These are phyloP conservation scores for Psophocarpus tetragonolobus DNA, from an alignment of 306 rosid species.

Conservation along the genomic window DNA sequence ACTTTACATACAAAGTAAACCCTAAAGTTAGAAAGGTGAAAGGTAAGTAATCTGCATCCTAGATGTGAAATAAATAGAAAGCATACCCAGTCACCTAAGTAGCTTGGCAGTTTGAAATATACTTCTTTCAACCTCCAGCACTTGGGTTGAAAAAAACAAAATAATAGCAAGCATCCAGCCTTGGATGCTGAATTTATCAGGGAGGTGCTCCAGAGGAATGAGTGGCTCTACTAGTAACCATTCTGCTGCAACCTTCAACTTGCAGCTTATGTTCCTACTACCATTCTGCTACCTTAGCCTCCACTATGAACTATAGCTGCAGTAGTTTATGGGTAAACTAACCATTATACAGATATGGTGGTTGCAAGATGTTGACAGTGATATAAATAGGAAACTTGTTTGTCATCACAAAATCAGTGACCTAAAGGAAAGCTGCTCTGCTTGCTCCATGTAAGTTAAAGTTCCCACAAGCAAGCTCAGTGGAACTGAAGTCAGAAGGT, in stretches of 20 bases:
- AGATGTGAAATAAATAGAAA: background rate
- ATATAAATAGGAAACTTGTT: background rate
- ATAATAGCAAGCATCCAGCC: background rate
- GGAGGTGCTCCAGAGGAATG: background rate
- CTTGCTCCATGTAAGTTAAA: background rate
- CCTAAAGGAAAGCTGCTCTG: background rate
- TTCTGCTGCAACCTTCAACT: background rate
- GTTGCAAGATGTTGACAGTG: background rate
- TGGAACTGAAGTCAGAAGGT: background rate
- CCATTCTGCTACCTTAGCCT: background rate
- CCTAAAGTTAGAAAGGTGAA: background rate
- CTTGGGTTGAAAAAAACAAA: too few species aligned
- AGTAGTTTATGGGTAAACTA: background rate
- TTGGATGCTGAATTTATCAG: background rate
- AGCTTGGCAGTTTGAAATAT: too few species aligned
- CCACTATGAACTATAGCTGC: background rate
- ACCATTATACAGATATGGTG: too few species aligned
- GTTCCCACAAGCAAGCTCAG: background rate
- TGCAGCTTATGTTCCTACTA: background rate
- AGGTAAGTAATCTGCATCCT: background rate
- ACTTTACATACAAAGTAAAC: background rate
- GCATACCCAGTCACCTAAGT: too few species aligned
- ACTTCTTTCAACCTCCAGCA: too few species aligned
- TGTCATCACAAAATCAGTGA: background rate
- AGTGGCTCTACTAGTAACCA: background rate